Evolutionary conservation across 2,329 filamentous ascomycete genomes (phyloP).

Genomic region (Xylaria sp.): DNA sequence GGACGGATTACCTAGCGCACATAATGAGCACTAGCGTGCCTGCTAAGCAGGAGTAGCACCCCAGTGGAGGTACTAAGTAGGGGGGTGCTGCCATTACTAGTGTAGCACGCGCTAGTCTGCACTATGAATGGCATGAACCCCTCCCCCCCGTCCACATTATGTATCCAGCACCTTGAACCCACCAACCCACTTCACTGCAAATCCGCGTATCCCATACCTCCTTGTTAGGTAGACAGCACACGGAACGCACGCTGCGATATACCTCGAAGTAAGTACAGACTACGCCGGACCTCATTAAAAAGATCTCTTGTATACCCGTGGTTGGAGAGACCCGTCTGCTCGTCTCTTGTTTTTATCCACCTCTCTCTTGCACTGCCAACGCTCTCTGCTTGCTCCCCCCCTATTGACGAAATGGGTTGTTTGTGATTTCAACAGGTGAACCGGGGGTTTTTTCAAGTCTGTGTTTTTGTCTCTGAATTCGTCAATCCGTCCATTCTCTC

Average conservation of each 20-base stretch:
- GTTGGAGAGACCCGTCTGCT: slow-evolving; percentile 9
- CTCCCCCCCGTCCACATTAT: slow-evolving; percentile 10
- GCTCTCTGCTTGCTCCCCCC: slow-evolving; percentile 15
- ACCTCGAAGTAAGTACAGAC: background rate
- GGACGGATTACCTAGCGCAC: background rate
- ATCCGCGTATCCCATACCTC: background rate
- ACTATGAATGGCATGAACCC: slow-evolving; percentile 17
- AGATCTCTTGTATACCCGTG: slow-evolving; percentile 1
- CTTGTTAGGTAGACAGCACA: background rate
- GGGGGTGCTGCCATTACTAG: background rate
- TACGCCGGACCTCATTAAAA: background rate
- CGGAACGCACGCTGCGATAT: background rate
- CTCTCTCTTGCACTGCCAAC: slow-evolving; percentile 13
- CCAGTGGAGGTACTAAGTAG: background rate
- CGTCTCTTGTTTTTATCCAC: slow-evolving; percentile 2
- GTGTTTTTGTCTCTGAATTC: slow-evolving; percentile 16
- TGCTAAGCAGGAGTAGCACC: background rate
- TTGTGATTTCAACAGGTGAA: slow-evolving; percentile 8
- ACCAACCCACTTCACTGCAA: background rate
- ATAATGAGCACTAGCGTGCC: background rate
- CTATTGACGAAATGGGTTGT: slow-evolving; percentile 9
- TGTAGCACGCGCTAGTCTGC: background rate
- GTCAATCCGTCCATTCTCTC: slow-evolving; percentile 2
- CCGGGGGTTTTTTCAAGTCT: slow-evolving; percentile 1
- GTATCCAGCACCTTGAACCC: background rate